Conservation (phyloP, 768 basidiomycete genomes). For the Auricularia auricula-judae region DNA sequence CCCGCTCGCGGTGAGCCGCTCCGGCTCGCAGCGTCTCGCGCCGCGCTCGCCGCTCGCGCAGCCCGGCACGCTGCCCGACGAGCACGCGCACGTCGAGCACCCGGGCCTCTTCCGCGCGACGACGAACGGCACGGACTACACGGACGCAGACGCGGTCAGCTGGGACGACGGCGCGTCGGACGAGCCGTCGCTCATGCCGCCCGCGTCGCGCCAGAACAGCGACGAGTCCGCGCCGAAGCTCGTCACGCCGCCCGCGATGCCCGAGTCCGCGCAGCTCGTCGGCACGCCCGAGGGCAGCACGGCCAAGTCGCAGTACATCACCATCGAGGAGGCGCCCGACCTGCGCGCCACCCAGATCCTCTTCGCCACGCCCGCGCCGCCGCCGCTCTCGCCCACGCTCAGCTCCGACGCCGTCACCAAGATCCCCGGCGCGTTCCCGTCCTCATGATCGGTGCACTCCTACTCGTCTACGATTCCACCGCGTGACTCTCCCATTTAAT, state of each 20-base stretch:
- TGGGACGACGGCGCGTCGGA: neutral
- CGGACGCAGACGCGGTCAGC: neutral
- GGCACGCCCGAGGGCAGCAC: neutral
- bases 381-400: neutral
- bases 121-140: neutral
- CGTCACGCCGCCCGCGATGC: neutral
- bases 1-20: neutral
- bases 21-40: neutral
- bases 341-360: neutral
- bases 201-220: neutral
- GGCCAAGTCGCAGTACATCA: neutral
- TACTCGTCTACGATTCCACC: no score
- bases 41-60: neutral
- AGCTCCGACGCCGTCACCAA: neutral
- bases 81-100: neutral
- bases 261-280: neutral
- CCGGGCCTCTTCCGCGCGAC: neutral
- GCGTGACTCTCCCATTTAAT: no score
- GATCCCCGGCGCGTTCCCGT: neutral
- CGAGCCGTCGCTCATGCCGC: neutral
- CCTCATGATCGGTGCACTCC: neutral
- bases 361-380: neutral
- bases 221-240: neutral
- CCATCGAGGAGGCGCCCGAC: constrained; percentile 1
- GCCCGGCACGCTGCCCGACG: neutral